phyloP scores from a whole-genome alignment of 768 basidiomycete species.

The Suillus alpinus region DNA sequence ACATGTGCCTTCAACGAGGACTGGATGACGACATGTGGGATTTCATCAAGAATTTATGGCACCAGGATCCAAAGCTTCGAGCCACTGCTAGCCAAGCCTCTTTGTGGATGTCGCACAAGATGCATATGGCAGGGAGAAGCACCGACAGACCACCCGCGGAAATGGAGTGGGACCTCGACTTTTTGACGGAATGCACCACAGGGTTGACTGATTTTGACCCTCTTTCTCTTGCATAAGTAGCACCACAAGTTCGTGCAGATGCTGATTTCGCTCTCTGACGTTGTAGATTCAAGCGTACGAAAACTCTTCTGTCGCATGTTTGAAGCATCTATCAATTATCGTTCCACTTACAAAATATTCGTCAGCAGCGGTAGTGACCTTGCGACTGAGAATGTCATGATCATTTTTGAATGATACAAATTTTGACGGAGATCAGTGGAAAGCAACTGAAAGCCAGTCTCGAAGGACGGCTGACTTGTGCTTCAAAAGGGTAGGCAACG shows the following conservation, averaged over 20 bases:
- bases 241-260: neutral
- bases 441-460: no score
- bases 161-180: conserved; percentile 22
- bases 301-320: neutral
- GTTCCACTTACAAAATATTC: no score
- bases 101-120: conserved; percentile 20
- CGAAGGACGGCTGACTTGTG: no score
- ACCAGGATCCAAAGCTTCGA: conserved; percentile 22
- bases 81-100: conserved; percentile 22
- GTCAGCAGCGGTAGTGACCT: no score
- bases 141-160: conserved; percentile 11
- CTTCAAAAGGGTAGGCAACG: neutral
- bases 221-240: neutral
- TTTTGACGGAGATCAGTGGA: neutral
- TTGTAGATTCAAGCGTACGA: neutral
- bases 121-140: neutral
- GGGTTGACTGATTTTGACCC: neutral
- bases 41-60: conserved; percentile 29
- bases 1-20: conserved; percentile 14
- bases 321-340: no score
- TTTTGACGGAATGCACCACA: conserved; percentile 12
- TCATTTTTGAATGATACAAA: neutral
- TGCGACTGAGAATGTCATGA: no score
- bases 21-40: conserved; percentile 31
- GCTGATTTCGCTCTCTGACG: neutral